Conservation (phyloP, 192 early-diverging fungal genomes). For the Haplosporangium gracile region DNA sequence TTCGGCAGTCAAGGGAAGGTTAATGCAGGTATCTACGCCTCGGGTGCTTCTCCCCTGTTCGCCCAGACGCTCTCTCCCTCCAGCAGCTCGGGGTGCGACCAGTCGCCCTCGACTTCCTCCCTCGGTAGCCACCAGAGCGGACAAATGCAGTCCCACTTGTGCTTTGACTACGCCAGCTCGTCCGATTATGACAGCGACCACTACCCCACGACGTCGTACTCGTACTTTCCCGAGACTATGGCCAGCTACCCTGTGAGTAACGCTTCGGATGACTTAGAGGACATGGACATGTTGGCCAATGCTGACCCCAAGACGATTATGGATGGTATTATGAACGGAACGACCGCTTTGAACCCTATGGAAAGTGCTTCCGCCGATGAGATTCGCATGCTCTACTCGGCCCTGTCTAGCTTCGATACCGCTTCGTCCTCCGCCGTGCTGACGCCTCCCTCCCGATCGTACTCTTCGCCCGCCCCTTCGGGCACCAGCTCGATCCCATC, state of each 20-base stretch:
- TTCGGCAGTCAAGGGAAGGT: slow-evolving; percentile 18
- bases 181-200: slow-evolving; percentile 55
- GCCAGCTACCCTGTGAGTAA: slow-evolving; percentile 52
- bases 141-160: slow-evolving; percentile 36
- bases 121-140: slow-evolving; percentile 10
- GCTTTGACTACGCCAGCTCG: slow-evolving; percentile 55
- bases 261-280: slow-evolving; percentile 54
- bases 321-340: slow-evolving; percentile 53
- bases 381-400: slow-evolving; percentile 55
- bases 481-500: slow-evolving; percentile 6
- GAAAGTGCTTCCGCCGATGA: slow-evolving; percentile 49
- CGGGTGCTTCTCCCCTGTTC: slow-evolving; percentile 30
- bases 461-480: slow-evolving; percentile 27
- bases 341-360: slow-evolving; percentile 39
- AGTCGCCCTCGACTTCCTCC: slow-evolving; percentile 34
- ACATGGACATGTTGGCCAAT: slow-evolving; percentile 37
- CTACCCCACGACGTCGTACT: slow-evolving; percentile 42
- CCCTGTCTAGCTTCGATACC: slow-evolving; percentile 39
- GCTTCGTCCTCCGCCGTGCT: slow-evolving; percentile 31
- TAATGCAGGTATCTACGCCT: slow-evolving; percentile 17
- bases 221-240: slow-evolving; percentile 51
- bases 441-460: slow-evolving; percentile 35
- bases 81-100: slow-evolving; percentile 15
- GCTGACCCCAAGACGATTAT: slow-evolving; percentile 48
- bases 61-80: slow-evolving; percentile 45